Evolutionary conservation across 176 grass and related monocot species (phyloP), one percentile per base, ranked within the genome.

Genomic region (Hsuehochloa calcarea): DNA sequence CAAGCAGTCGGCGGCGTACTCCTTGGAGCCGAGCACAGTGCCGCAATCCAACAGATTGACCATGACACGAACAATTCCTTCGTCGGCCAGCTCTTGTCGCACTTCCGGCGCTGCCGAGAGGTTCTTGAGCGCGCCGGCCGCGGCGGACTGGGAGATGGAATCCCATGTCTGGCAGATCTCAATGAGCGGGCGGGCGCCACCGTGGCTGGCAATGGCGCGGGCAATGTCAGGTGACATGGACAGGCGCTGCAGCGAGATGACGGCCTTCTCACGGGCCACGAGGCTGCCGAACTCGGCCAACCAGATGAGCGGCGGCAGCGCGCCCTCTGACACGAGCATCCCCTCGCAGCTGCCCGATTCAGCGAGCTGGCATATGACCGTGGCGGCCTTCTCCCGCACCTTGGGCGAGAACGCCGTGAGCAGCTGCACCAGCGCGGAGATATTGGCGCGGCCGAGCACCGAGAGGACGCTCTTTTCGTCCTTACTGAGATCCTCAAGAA

Each of bases 1-100:
- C 78, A 99, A 47, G 64, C 96, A 96, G 74, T 99, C 96, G 0
- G 96, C 91, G 0, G 96, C 89, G 61, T 92, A 82, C 84, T 99
- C 91, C 87, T 98, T 98, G 11, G 91, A 90, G 9, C 89, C 93
- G 1, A 85, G 60, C 13, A 86, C 93, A 10, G 81, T 87, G 38
- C 90, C 81, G 41, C 74, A 75, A 25, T 99, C 88, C 5, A 99
- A 77, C 26, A 96, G 84, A 47, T 12, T 69, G 77, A 96, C 84
- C 91, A 94, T 96, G 79, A 96, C 96, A 1, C 65, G 79, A 17
- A 99, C 78, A 11, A 92, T 55, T 0, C 96, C 96, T 67, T 96
- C 86, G 55, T 96, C 93, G 0, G 88, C 96, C 74, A 99, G 59
- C 0, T 65, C 70, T 22, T 92, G 96, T 22, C 88, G 77, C 77